These are phyloP conservation scores for Domatiomyces catenatus DNA, from an alignment of 2,329 filamentous ascomycete species.

Conservation along the genomic window DNA sequence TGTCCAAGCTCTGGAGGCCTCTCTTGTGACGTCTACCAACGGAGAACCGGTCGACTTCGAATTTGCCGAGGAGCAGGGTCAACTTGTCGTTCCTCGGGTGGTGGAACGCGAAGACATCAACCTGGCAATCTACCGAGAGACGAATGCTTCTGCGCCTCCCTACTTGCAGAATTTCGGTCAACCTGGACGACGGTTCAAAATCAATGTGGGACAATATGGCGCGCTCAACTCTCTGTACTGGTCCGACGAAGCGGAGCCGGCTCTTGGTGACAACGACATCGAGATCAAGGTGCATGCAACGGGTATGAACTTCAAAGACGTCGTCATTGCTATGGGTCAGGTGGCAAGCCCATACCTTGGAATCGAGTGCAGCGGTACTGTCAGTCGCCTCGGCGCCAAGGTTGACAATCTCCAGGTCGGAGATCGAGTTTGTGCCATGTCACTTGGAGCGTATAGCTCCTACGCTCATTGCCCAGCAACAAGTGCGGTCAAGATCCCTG, in stretches of 20 bases:
- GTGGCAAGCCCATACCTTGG: conserved; percentile 15
- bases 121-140: neutral
- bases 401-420: conserved; percentile 13
- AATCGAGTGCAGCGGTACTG: conserved; percentile 18
- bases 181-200: conserved; percentile 3
- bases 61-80: neutral
- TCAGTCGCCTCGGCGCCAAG: conserved; percentile 13
- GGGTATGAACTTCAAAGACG: conserved; percentile 20
- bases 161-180: neutral
- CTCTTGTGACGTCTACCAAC: neutral
- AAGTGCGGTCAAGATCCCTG: conserved; percentile 8
- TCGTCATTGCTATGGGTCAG: conserved; percentile 17
- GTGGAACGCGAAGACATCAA: neutral
- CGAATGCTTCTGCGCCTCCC: neutral
- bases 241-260: conserved; percentile 9
- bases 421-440: conserved; percentile 22
- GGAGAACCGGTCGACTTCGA: neutral
- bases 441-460: conserved; percentile 17
- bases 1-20: neutral
- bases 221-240: conserved; percentile 8
- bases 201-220: conserved; percentile 12
- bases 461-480: conserved; percentile 15
- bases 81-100: neutral
- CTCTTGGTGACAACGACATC: conserved; percentile 12
- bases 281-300: conserved; percentile 19